Evolutionary conservation across 2,329 filamentous ascomycete genomes (phyloP).

Genomic region (Xylaria sp.): DNA sequence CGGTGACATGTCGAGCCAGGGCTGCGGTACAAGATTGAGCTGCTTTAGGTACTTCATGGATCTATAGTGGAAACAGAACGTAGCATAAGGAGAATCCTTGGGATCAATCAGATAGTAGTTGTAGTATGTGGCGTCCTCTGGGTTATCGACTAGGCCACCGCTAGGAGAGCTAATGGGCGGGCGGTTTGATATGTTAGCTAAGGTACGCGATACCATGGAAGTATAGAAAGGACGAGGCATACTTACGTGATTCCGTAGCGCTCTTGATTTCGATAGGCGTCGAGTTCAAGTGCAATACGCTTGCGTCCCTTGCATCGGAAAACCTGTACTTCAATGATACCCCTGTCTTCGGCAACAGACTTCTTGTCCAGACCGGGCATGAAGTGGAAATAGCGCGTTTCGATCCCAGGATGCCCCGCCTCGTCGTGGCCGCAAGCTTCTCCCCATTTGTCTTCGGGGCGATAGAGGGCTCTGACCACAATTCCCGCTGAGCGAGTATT

Average conservation of each 20-base stretch:
- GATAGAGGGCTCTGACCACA: conserved; percentile 61
- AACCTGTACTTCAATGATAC: conserved; percentile 64
- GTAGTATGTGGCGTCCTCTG: conserved; percentile 63
- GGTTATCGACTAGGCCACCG: conserved; percentile 63
- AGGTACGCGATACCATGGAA: neutral
- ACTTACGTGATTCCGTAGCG: conserved; percentile 65
- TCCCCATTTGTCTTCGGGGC: conserved; percentile 57
- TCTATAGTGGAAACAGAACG: conserved; percentile 68
- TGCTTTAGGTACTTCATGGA: conserved; percentile 61
- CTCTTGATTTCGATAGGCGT: conserved; percentile 59
- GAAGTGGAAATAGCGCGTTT: conserved; percentile 64
- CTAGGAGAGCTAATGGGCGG: conserved; percentile 59
- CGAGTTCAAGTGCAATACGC: conserved; percentile 55
- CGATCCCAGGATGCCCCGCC: conserved; percentile 55
- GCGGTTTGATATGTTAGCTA: conserved; percentile 14
- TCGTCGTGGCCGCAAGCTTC: conserved; percentile 52
- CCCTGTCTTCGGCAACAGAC: conserved; percentile 63
- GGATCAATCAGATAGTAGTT: conserved; percentile 64
- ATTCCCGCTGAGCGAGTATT: conserved; percentile 51
- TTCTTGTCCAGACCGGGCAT: conserved; percentile 52
- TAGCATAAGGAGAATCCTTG: conserved; percentile 62
- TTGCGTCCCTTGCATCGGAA: conserved; percentile 63
- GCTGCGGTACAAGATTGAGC: conserved; percentile 59
- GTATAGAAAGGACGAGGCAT: conserved; percentile 22
- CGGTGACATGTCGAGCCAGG: conserved; percentile 25